Base-by-base conservation (phyloP, 2,329 filamentous ascomycete genomes). In the Cladosporium sp. region DNA sequence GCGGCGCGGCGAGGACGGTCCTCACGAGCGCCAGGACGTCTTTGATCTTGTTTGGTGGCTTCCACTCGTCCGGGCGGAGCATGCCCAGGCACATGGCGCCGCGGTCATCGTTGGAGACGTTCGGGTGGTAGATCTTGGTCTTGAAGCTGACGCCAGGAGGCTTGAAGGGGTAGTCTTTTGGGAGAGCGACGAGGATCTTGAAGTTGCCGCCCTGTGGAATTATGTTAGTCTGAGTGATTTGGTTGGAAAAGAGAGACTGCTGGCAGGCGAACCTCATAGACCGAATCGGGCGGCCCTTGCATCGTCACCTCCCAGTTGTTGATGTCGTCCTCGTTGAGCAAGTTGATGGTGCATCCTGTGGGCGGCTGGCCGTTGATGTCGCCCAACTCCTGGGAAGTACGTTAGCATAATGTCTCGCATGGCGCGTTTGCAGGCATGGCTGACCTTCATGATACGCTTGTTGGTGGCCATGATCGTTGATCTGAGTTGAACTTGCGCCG, bases 81-180 rank as follows among this genome's bases (percentile, higher is more conserved):
- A 91, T 80, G 54, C 82, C 84, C 39, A 96, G 78, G 72, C 91
- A 96, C 82, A 96, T 88, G 71, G 80, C 85, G 55, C 91, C 91
- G 59, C 83, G 81, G 65, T 81, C 80, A 70, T 95, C 90, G 78
- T 95, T 93, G 65, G 86, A 89, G 53, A 96, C 82, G 73, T 96
- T 96, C 39, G 91, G 90, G 74, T 96, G 91, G 80, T 95, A 96
- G 76, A 96, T 88, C 72, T 91, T 92, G 45, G 90, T 96, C 58
- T 77, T 74, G 79, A 96, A 95, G 65, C 79, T 83, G 60, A 95
- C 78, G 54, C 79, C 75, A 13, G 90, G 90, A 18, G 89, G 83
- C 72, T 93, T 93, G 83, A 95, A 96, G 30, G 90, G 90, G 75
- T 95, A 96, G 64, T 89, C 85, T 60, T 76, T 72, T 12, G 90